Percentiles rank a stretch among this genome's conserved stretches.
Conservation (phyloP, 192 early-diverging fungal species). For the Umbelopsis isabellina region DNA sequence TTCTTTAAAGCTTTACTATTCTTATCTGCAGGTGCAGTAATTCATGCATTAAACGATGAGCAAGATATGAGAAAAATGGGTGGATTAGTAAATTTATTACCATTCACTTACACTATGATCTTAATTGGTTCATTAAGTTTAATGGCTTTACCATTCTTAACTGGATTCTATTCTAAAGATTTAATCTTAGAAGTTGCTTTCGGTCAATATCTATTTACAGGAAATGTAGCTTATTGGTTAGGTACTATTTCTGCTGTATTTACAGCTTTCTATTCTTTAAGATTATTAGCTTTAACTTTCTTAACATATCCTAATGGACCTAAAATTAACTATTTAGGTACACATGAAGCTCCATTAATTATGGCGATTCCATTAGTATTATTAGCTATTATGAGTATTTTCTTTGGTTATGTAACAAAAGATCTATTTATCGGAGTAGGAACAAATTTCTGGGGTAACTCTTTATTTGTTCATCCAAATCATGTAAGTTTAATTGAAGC, state of each 20-base stretch:
- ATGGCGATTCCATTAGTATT: slow-evolving; percentile 49
- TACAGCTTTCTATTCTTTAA: slow-evolving; percentile 28
- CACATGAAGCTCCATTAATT: slow-evolving; percentile 44
- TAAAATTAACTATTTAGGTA: slow-evolving; percentile 42
- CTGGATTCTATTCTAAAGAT: slow-evolving; percentile 66
- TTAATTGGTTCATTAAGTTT: slow-evolving; percentile 71
- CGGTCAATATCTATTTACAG: slow-evolving; percentile 22
- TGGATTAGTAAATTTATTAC: no score
- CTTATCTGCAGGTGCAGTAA: no score
- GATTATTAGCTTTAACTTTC: slow-evolving; percentile 48
- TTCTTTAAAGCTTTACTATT: no score
- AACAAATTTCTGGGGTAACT: no score
- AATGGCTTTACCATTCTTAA: slow-evolving; percentile 73
- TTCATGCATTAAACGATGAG: no score
- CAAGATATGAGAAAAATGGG: no score
- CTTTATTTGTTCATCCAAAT: no score
- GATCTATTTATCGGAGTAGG: no score
- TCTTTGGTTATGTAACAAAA: slow-evolving; percentile 29
- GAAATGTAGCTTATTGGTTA: slow-evolving; percentile 37
- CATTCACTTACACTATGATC: slow-evolving; percentile 64
- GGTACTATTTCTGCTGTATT: slow-evolving; percentile 46
- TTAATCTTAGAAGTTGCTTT: slow-evolving; percentile 24
- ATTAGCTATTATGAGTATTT: slow-evolving; percentile 41
- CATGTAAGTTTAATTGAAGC: no score
- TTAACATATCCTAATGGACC: slow-evolving; percentile 45